These are phyloP conservation scores for Trebouxia sp. DNA, from an alignment of 139 green algal genomes.

Conservation along the genomic window DNA sequence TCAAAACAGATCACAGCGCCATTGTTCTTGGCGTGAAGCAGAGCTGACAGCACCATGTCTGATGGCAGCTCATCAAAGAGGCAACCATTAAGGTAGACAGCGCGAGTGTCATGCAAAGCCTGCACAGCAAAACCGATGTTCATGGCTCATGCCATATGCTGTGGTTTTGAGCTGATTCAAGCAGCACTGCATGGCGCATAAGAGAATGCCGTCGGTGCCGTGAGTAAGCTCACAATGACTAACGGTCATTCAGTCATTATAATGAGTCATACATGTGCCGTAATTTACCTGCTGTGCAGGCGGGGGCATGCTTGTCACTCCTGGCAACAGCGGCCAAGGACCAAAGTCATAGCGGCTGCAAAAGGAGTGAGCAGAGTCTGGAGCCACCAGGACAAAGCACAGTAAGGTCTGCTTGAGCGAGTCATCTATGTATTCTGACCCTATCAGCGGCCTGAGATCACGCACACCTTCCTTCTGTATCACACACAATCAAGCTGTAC, in stretches of 20 bases:
- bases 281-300: background rate
- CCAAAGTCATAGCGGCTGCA: constrained; percentile 91
- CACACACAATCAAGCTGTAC: background rate
- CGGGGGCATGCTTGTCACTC: constrained; percentile 35
- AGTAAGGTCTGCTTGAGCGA: constrained; percentile 73
- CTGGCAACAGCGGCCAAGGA: constrained; percentile 84
- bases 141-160: too few species aligned
- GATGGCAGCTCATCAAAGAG: constrained; percentile 91
- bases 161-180: too few species aligned
- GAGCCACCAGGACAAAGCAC: constrained; percentile 92
- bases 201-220: too few species aligned
- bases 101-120: constrained; percentile 42
- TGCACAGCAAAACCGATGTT: constrained; percentile 18
- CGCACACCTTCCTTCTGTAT: constrained; percentile 48
- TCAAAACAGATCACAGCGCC: constrained; percentile 91
- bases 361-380: constrained; percentile 66
- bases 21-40: constrained; percentile 45
- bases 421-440: background rate
- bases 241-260: too few species aligned
- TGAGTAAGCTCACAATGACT: too few species aligned
- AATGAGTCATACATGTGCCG: too few species aligned
- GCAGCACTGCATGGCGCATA: background rate
- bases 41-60: constrained; percentile 58
- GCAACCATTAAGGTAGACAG: constrained; percentile 87
- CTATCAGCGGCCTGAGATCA: constrained; percentile 42